phyloP scores from a whole-genome alignment of 352 stramenopile genomes.

The Vaucheria bursata region DNA sequence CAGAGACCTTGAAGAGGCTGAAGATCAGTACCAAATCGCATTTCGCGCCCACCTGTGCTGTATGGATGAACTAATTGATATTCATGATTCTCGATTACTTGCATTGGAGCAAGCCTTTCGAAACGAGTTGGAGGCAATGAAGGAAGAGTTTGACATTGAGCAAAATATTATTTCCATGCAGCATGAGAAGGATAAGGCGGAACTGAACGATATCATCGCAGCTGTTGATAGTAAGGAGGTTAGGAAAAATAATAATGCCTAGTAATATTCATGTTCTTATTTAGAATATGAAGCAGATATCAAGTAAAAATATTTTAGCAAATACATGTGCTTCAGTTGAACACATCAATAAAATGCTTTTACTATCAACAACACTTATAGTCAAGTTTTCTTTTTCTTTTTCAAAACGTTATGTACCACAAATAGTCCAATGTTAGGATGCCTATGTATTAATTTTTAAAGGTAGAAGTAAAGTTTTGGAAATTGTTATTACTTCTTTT shows the following conservation, averaged over 20 bases:
- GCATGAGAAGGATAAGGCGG: constrained; percentile 59
- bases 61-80: constrained; percentile 78
- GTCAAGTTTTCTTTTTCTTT: too few relatives aligned
- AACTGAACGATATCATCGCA: constrained; percentile 70
- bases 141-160: constrained; percentile 63
- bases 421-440: too few relatives aligned
- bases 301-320: too few relatives aligned
- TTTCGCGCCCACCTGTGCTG: constrained; percentile 73
- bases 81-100: constrained; percentile 70
- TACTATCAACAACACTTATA: too few relatives aligned
- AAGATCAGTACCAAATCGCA: constrained; percentile 84
- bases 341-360: too few relatives aligned
- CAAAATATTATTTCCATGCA: constrained; percentile 71
- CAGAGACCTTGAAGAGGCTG: constrained; percentile 69
- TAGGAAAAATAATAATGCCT: constrained; percentile 9
- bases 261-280: background rate
- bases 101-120: constrained; percentile 80
- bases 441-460: too few relatives aligned
- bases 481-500: too few relatives aligned
- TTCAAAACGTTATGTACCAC: too few relatives aligned
- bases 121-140: constrained; percentile 64
- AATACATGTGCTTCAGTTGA: too few relatives aligned
- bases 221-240: constrained; percentile 59
- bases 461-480: too few relatives aligned
- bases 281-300: background rate